Percentiles rank a stretch among this genome's conserved stretches.
Evolutionary conservation across 1,284 basidiomycete genomes (phyloP).

Genomic region (Xerocomus nothofagi): DNA sequence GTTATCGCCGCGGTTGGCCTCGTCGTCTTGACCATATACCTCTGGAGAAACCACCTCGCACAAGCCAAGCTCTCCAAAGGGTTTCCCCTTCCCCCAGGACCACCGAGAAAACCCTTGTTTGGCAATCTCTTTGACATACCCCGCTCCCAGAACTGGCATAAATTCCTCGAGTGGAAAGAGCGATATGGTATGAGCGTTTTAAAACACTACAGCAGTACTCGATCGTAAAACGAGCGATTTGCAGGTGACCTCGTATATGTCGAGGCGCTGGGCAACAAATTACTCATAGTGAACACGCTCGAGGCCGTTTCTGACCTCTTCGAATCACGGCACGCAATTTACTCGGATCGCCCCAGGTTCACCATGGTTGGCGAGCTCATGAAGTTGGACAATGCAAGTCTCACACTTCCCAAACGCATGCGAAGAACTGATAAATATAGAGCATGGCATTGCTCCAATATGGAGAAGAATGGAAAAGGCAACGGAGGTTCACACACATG

Average conservation of each 20-base stretch:
- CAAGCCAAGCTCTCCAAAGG: constrained; percentile 9
- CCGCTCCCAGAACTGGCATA: constrained; percentile 7
- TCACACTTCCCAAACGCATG: not conserved
- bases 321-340: constrained; percentile 34
- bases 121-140: constrained; percentile 15
- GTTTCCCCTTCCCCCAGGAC: constrained; percentile 13
- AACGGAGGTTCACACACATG: constrained; percentile 26
- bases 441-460: constrained; percentile 26
- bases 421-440: constrained; percentile 7
- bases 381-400: constrained; percentile 29
- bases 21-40: not conserved
- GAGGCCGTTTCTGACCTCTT: constrained; percentile 35
- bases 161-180: constrained; percentile 15
- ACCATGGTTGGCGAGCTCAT: constrained; percentile 40
- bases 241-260: constrained; percentile 31
- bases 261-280: constrained; percentile 28
- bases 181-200: constrained; percentile 7
- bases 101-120: constrained; percentile 3
- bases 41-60: constrained; percentile 5
- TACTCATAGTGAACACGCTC: constrained; percentile 37
- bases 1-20: not conserved
- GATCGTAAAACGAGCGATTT: not conserved
- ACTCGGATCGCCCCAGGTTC: constrained; percentile 39
- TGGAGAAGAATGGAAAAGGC: constrained; percentile 25
- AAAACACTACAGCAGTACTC: not conserved